Evolutionary conservation across 148 eudicot genomes (phyloP), one percentile per base, ranked within the genome.

Genomic region (Euryodendron excelsum): DNA sequence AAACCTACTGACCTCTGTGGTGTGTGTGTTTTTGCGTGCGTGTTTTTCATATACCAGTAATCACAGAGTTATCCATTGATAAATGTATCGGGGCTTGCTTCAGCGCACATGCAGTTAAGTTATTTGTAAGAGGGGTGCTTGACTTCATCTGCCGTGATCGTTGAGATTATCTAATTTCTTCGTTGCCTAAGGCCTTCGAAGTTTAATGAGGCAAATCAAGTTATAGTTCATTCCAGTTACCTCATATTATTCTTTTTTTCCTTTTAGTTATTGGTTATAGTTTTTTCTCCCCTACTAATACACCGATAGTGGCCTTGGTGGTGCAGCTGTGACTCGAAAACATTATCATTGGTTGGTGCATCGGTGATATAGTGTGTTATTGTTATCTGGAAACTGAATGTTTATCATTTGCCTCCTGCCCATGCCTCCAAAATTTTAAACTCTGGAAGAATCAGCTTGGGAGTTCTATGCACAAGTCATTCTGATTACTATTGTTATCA

Each of bases 21-120:
- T n/a, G n/a, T n/a, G n/a, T n/a, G n/a, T 61, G 4, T 5, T 25
- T 50, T 28, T 58, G 18, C 53, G 41, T 7, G 3, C 23, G 30
- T 55, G 48, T 70, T 59, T 75, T 39, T 48, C 45, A 37, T 75
- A 78, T 65, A 34, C 37, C 83, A 84, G 98, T 90, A 77, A 86
- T 92, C 63, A 84, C 88, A 0, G 86, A 88, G 58, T 86, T 92
- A 36, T 80, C 88, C 64, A 84, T 85, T 53, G 78, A 60, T 60
- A 87, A 85, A 79, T 90, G 94, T 56, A 80, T 87, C 10, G 88
- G 86, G 18, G 88, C 87, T 64, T 90, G 97, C 87, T 70, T 88
- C 28, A 65, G 84, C 69, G 97, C 93, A 80, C 87, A 88, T 82
- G 88, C 88, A 47, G 82, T 87, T 31, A 92, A 88, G 81, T 85